Evolutionary conservation across 192 early-diverging fungal genomes (phyloP), one percentile per base, ranked within the genome.

Genomic region (Paraglomus brasilianum): DNA sequence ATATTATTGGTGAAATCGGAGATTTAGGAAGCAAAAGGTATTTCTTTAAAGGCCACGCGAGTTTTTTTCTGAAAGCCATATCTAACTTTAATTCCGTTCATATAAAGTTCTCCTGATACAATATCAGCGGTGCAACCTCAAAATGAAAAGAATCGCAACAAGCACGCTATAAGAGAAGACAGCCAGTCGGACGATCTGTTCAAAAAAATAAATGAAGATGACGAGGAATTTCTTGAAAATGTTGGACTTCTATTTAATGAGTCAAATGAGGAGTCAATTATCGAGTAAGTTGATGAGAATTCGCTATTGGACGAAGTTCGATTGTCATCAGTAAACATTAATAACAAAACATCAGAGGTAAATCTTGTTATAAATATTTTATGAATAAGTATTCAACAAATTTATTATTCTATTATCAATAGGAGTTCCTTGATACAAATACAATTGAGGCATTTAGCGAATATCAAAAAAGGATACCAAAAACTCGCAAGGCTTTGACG

Each of bases 1-100:
- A 19, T 43, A 41, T 69, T 69, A 36, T 57, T 15, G 52, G 57
- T 24, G 59, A 61, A 61, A 61, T 61, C 19, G 42, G 59, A 45
- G 17, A 44, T 61, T 61, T 44, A 22, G 59, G 41, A 61, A 61
- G 56, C 38, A 4, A 58, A 40, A 58, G 56, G 56, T 58, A 58
- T 40, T 58, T 58, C 56, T 58, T 58, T 58, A 39, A 39, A 58
- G 22, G 40, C 2, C 22, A 40, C 56, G n/a, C 6, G 38, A 14
- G 11, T 58, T 40, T 36, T 36, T 40, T 58, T 58, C 56, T 58
- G 38, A 13, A 15, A 17, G 45, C 19, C 17, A 43, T 41, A 17
- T 61, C 8, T 47, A 47, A 47, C 46, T 47, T 47, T 47, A 47
- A 47, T 47, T 47, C 46, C n/a, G n/a, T n/a, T n/a, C n/a, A n/a